Percentiles rank a stretch among this genome's conserved stretches.
These are phyloP conservation scores for Metschnikowia lachancei DNA, from an alignment of 805 yeast genomes.

Conservation along the genomic window DNA sequence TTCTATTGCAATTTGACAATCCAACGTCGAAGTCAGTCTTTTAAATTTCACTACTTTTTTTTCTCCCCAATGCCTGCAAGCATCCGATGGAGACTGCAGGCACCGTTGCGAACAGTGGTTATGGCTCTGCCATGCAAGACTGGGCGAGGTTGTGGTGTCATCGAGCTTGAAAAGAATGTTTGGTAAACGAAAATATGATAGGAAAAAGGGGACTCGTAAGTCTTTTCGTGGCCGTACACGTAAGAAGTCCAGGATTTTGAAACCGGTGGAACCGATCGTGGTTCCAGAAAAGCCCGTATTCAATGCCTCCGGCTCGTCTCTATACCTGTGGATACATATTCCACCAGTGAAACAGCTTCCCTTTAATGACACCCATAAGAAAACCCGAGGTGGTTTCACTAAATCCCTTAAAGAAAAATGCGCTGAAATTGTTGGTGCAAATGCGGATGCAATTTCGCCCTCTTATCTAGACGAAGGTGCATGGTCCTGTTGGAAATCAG, in stretches of 20 bases:
- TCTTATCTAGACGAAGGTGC: constrained; percentile 25
- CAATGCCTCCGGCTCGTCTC: constrained; percentile 17
- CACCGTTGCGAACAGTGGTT: not conserved
- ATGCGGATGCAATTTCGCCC: constrained; percentile 24
- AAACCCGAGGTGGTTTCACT: not conserved
- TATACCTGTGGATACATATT: constrained; percentile 20
- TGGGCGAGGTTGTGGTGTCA: not conserved
- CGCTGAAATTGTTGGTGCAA: constrained; percentile 29
- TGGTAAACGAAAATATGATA: constrained; percentile 12
- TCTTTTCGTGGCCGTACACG: constrained; percentile 10
- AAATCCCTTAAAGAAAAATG: constrained; percentile 22
- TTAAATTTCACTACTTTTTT: too few species aligned
- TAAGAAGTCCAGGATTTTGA: constrained; percentile 7
- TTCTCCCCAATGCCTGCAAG: not conserved
- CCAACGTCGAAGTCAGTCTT: too few species aligned
- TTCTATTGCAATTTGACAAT: not conserved
- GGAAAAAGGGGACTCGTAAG: constrained; percentile 10
- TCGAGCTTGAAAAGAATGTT: constrained; percentile 11
- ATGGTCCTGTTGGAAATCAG: constrained; percentile 29
- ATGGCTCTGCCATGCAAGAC: too few species aligned
- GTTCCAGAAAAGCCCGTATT: constrained; percentile 12
- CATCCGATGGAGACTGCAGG: constrained; percentile 1
- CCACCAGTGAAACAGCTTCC: constrained; percentile 4
- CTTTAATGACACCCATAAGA: not conserved
- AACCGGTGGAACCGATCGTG: constrained; percentile 8